A percentile compares a stretch with the other conserved stretches of the same genome.
phyloP scores from a whole-genome alignment of 2,329 filamentous ascomycete genomes.

The Helotiales sp. region DNA sequence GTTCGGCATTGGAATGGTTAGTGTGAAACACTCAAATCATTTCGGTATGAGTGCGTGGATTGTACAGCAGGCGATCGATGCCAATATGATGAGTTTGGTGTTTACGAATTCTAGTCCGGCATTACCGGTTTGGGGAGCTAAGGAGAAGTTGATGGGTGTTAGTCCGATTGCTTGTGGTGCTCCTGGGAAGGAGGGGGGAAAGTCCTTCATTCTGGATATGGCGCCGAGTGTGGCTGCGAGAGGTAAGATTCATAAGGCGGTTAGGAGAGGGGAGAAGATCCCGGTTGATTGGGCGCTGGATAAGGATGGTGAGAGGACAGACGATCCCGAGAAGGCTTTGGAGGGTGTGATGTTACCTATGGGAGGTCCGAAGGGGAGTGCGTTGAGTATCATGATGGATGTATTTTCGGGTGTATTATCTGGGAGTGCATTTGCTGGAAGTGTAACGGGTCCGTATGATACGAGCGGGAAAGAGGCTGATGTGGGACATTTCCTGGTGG shows the following conservation, averaged over 20 bases:
- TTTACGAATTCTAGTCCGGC: slow-evolving; percentile 45
- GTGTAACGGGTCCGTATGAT: slow-evolving; percentile 79
- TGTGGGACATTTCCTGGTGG: slow-evolving; percentile 76
- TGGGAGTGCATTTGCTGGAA: slow-evolving; percentile 77
- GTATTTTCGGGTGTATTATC: slow-evolving; percentile 82
- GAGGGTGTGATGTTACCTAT: slow-evolving; percentile 84
- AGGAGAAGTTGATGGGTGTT: slow-evolving; percentile 42
- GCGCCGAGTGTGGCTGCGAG: slow-evolving; percentile 70
- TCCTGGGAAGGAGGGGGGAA: slow-evolving; percentile 61
- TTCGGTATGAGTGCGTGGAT: slow-evolving; percentile 85
- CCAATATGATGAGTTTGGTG: slow-evolving; percentile 62
- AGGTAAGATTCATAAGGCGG: slow-evolving; percentile 76
- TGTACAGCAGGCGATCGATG: slow-evolving; percentile 77
- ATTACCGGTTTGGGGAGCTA: slow-evolving; percentile 45
- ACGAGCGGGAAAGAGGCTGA: slow-evolving; percentile 65
- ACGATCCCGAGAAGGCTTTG: slow-evolving; percentile 73
- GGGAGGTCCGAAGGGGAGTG: slow-evolving; percentile 83
- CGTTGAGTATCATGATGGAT: slow-evolving; percentile 83
- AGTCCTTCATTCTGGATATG: slow-evolving; percentile 78
- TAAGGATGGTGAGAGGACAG: slow-evolving; percentile 68
- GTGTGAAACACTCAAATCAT: slow-evolving; percentile 78
- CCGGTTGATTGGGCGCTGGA: slow-evolving; percentile 77
- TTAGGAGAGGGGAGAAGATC: slow-evolving; percentile 70
- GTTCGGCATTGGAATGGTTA: slow-evolving; percentile 77
- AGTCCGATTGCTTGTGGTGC: slow-evolving; percentile 63